A percentile compares a stretch with the other conserved stretches of the same genome.
Conservation (phyloP, 169 alveolate species). For the Plasmodium vivax region DNA sequence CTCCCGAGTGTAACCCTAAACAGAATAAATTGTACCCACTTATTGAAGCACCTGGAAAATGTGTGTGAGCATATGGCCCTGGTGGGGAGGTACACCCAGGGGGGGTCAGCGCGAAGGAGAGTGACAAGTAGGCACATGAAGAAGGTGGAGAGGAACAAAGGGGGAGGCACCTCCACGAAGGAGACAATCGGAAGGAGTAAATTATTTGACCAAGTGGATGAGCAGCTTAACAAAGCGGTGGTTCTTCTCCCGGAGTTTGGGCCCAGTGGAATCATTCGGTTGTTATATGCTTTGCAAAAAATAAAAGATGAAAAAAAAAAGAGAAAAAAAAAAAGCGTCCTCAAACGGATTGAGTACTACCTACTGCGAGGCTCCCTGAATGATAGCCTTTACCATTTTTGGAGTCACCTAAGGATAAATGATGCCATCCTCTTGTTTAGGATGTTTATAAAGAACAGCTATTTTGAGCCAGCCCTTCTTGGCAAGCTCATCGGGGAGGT, state of each 20-base stretch:
- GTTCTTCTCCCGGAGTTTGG: conserved; percentile 67
- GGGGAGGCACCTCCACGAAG: neutral
- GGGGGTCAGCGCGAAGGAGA: neutral
- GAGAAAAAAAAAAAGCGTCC: conserved; percentile 4
- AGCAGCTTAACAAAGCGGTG: conserved; percentile 22
- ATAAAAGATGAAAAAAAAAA: conserved; percentile 10
- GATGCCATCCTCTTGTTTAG: conserved; percentile 26
- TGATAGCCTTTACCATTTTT: conserved; percentile 15
- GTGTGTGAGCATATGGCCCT: conserved; percentile 66
- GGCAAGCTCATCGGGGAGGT: neutral
- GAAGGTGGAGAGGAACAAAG: neutral
- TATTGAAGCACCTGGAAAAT: conserved; percentile 69
- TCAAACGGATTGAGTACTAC: conserved; percentile 53
- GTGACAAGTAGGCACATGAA: neutral
- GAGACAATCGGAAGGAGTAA: conserved; percentile 6
- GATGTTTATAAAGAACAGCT: conserved; percentile 34
- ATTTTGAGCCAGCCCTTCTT: conserved; percentile 22
- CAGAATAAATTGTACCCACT: conserved; percentile 44
- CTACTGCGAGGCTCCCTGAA: neutral
- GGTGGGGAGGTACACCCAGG: conserved; percentile 1
- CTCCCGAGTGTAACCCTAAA: conserved; percentile 51
- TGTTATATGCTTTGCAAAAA: conserved; percentile 35
- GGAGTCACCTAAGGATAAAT: conserved; percentile 37
- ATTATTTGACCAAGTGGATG: conserved; percentile 43
- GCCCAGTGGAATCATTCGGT: conserved; percentile 39